Evolutionary conservation across 805 yeast genomes (phyloP), one percentile per base, ranked within the genome.

Genomic region (Pichia sporocuriosa): DNA sequence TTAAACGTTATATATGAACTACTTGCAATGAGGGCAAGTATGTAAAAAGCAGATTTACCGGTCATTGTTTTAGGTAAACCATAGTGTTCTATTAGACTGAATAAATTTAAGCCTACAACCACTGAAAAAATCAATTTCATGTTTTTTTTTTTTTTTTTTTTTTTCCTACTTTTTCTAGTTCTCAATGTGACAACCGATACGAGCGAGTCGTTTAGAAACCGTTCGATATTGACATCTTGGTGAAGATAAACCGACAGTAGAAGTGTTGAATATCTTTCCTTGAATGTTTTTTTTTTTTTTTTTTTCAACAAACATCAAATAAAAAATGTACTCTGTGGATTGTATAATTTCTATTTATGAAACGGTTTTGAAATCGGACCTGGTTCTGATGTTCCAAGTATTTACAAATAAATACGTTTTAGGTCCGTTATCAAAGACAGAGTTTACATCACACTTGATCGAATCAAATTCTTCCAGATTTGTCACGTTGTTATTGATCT

Each of bases 401-500:
- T 47, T 33, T 38, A 50, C 41, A 2, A 32, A 46, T 15, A 40
- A 39, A 16, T 42, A 50, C 16, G 28, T 57, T 13, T 38, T 56
- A 11, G 15, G 37, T 7, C 44, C 29, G 2, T 29, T 57, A 10
- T 8, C 34, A 3, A 44, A 43, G 23, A 38, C 39, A 4, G 53
- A 52, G 13, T 41, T 57, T n/a, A 51, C 62, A 5, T 12, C 48
- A 6, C 49, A 51, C 22, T 46, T 61, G 20, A 42, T 62, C 17
- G 31, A 37, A 6, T 51, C 56, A 4, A 40, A 45, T 5, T 21
- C 49, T 3, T 59, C 65, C 0, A 37, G 40, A 25, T 27, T 44
- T 4, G 54, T 63, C 30, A 62, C 66, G 4, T 36, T 55, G 4
- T 7, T 44, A 9, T 52, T 63, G 32, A 43, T 52, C 0, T 62